These are phyloP conservation scores for Adansonia digitata DNA, from an alignment of 345 rosid species.

Conservation along the genomic window DNA sequence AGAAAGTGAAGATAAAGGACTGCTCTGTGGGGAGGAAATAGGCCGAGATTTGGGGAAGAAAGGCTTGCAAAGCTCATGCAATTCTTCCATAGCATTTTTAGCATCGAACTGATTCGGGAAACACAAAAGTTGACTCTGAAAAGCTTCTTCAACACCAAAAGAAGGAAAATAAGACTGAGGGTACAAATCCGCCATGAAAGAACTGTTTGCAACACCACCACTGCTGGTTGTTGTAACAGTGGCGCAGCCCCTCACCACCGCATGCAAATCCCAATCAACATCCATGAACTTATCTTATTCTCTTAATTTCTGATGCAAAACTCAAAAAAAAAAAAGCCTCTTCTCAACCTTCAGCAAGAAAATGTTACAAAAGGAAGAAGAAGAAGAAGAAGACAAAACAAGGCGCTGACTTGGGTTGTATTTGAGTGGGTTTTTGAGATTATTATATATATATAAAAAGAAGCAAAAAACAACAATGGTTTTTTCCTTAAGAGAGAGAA, in stretches of 20 bases:
- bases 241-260: constrained; percentile 82
- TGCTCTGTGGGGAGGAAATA: constrained; percentile 19
- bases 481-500: neutral
- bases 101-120: constrained; percentile 33
- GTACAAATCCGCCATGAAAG: constrained; percentile 26
- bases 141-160: neutral
- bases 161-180: constrained; percentile 23
- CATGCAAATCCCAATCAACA: constrained; percentile 95
- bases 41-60: constrained; percentile 47
- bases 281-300: no score
- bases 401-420: constrained; percentile 80
- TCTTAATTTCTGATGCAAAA: no score
- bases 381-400: constrained; percentile 35
- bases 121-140: constrained; percentile 14
- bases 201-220: constrained; percentile 10
- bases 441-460: neutral
- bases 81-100: constrained; percentile 40
- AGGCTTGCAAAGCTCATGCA: constrained; percentile 72
- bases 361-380: constrained; percentile 20
- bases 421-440: constrained; percentile 26
- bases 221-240: constrained; percentile 27
- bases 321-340: constrained; percentile 19
- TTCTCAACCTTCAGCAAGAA: constrained; percentile 30
- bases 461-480: neutral
- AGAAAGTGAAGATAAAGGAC: constrained; percentile 34